Evolutionary conservation across 2,329 filamentous ascomycete genomes (phyloP).

Genomic region (Rutstroemia sydowiana): DNA sequence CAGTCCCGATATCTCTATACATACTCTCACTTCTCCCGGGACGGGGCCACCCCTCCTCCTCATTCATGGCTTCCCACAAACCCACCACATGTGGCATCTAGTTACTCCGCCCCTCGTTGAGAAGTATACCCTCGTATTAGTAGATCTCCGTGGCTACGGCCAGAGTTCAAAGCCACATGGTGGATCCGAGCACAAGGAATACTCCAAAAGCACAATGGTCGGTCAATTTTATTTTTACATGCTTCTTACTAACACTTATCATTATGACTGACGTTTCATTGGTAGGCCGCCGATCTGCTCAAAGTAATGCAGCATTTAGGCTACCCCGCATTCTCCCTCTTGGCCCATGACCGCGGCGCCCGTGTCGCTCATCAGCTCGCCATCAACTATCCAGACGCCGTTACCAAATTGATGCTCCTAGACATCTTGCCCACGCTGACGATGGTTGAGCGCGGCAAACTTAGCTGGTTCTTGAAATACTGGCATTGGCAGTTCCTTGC

Average conservation of each 20-base stretch:
- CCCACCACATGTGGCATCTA: slow-evolving; percentile 44
- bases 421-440: slow-evolving; percentile 49
- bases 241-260: background rate
- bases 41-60: slow-evolving; percentile 37
- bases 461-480: slow-evolving; percentile 41
- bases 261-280: background rate
- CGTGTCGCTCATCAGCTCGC: slow-evolving; percentile 47
- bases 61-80: slow-evolving; percentile 47
- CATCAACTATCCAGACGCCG: slow-evolving; percentile 34
- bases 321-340: slow-evolving; percentile 38
- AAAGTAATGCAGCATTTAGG: slow-evolving; percentile 39
- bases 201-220: slow-evolving; percentile 44
- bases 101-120: slow-evolving; percentile 35
- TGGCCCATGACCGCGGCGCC: slow-evolving; percentile 51
- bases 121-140: slow-evolving; percentile 37
- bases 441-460: slow-evolving; percentile 41
- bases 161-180: slow-evolving; percentile 38
- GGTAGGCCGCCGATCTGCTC: slow-evolving; percentile 33
- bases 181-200: slow-evolving; percentile 22
- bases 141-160: slow-evolving; percentile 47
- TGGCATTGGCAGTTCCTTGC: slow-evolving; percentile 55
- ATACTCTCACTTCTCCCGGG: background rate
- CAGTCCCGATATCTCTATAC: background rate
- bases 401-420: slow-evolving; percentile 36
- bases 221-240: background rate